phyloP scores from a whole-genome alignment of 345 rosid genomes.

The Salix dunnii region DNA sequence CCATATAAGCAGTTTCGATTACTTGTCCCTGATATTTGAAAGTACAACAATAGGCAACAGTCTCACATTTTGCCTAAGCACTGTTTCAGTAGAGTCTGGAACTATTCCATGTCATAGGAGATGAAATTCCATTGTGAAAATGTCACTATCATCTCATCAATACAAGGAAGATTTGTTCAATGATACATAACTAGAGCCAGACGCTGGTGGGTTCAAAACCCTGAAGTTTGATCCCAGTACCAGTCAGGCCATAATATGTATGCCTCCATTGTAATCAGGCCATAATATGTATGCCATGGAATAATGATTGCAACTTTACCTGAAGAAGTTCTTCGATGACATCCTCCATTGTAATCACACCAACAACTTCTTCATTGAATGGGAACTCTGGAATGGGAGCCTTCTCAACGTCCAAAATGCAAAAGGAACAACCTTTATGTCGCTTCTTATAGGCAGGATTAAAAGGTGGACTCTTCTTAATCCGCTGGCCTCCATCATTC shows the following conservation, averaged over 20 bases:
- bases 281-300: neutral
- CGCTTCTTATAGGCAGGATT: conserved; percentile 74
- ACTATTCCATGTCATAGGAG: neutral
- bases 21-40: neutral
- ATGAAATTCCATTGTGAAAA: neutral
- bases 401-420: conserved; percentile 83
- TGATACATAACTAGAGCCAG: neutral
- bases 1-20: neutral
- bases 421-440: conserved; percentile 83
- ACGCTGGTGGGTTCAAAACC: neutral
- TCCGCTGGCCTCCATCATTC: conserved; percentile 39
- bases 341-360: conserved; percentile 93
- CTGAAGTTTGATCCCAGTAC: neutral
- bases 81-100: neutral
- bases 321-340: conserved; percentile 98
- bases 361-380: conserved; percentile 69
- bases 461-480: conserved; percentile 45
- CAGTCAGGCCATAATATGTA: neutral
- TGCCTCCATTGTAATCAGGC: neutral
- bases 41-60: neutral
- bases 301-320: conserved; percentile 38
- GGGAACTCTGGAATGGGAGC: conserved; percentile 63
- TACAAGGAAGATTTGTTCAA: neutral
- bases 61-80: neutral
- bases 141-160: neutral